These are phyloP conservation scores for Aquilaria sinensis DNA, from an alignment of 345 rosid genomes.

Conservation along the genomic window DNA sequence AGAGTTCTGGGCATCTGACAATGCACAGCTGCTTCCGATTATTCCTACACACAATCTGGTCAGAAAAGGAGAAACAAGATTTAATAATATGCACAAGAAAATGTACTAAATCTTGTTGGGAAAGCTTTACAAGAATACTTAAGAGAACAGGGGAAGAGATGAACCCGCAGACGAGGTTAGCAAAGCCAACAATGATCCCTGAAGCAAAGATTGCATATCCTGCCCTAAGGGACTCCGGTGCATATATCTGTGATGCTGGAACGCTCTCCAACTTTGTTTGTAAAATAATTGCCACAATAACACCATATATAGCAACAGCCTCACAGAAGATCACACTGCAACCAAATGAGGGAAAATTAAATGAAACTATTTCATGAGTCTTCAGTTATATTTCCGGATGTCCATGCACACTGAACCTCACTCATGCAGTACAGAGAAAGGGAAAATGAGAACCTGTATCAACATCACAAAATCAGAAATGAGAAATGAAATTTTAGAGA, in stretches of 20 bases:
- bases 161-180: conserved; percentile 91
- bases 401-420: no score
- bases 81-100: background rate
- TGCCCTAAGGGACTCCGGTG: conserved; percentile 86
- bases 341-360: background rate
- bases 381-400: no score
- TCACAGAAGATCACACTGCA: conserved; percentile 88
- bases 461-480: no score
- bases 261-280: conserved; percentile 93
- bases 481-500: no score
- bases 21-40: conserved; percentile 92
- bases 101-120: background rate
- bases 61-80: conserved; percentile 1
- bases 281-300: conserved; percentile 82
- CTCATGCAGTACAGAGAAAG: no score
- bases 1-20: conserved; percentile 96
- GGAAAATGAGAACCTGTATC: no score
- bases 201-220: conserved; percentile 96
- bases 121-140: background rate
- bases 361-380: no score
- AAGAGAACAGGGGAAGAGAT: conserved; percentile 17
- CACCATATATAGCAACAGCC: conserved; percentile 94
- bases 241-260: conserved; percentile 54
- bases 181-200: conserved; percentile 93
- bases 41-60: conserved; percentile 82